These are phyloP conservation scores for Debaryomycetaceae sp. DNA, from an alignment of 1,139 yeast genomes.

Conservation along the genomic window DNA sequence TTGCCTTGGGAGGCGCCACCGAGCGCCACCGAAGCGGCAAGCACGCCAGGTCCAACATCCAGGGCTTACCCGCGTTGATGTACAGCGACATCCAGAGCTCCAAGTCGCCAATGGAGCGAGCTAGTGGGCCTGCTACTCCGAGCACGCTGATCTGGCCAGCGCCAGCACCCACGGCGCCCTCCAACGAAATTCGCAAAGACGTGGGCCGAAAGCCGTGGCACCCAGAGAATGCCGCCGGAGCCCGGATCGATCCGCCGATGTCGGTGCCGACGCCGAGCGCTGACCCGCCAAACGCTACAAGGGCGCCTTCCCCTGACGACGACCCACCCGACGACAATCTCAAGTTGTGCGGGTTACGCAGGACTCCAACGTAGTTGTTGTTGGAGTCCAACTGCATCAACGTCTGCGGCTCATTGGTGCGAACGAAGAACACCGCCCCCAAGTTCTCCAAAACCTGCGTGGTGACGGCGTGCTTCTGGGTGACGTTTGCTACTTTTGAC, in stretches of 20 bases:
- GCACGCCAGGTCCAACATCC: constrained; percentile 56
- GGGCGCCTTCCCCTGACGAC: constrained; percentile 75
- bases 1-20: constrained; percentile 37
- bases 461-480: constrained; percentile 48
- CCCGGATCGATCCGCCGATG: constrained; percentile 76
- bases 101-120: constrained; percentile 60
- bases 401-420: constrained; percentile 46
- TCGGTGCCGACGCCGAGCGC: constrained; percentile 70
- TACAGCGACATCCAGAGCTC: constrained; percentile 55
- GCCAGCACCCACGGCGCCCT: constrained; percentile 52
- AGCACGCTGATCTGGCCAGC: constrained; percentile 56
- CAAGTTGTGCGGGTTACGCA: constrained; percentile 38
- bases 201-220: constrained; percentile 67
- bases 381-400: constrained; percentile 45
- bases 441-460: constrained; percentile 49
- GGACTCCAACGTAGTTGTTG: constrained; percentile 37
- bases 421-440: constrained; percentile 61
- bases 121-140: constrained; percentile 61
- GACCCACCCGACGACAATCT: constrained; percentile 54
- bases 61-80: constrained; percentile 62
- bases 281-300: constrained; percentile 62
- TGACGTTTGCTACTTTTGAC: constrained; percentile 44
- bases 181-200: constrained; percentile 49
- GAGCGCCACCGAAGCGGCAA: constrained; percentile 56
- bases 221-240: constrained; percentile 72